Evolutionary conservation across 2,329 filamentous ascomycete genomes (phyloP).

Genomic region (Cladosporium velox): DNA sequence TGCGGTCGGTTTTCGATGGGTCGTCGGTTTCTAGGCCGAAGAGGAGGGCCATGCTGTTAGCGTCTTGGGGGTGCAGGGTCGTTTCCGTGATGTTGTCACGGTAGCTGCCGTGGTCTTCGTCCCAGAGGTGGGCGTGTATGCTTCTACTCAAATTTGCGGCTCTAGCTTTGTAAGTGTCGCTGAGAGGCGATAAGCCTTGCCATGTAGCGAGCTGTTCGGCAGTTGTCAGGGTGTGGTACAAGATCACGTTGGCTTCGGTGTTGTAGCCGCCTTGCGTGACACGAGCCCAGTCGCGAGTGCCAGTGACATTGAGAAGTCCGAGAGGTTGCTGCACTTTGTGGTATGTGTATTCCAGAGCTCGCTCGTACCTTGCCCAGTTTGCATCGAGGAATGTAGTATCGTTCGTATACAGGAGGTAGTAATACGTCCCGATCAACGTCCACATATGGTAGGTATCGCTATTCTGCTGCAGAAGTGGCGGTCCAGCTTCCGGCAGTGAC

Average conservation of each 20-base stretch:
- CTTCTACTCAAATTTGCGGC: slow-evolving; percentile 45
- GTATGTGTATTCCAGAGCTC: slow-evolving; percentile 47
- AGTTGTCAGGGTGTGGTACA: slow-evolving; percentile 55
- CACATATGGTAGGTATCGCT: slow-evolving; percentile 58
- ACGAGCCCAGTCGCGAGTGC: slow-evolving; percentile 50
- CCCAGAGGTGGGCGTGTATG: slow-evolving; percentile 26
- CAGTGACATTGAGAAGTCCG: slow-evolving; percentile 51
- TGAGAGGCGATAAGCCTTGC: slow-evolving; percentile 45
- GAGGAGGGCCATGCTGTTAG: slow-evolving; percentile 47
- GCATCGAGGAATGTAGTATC: slow-evolving; percentile 43
- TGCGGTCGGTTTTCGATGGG: slow-evolving; percentile 24
- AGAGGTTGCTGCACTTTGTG: slow-evolving; percentile 44
- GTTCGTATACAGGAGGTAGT: slow-evolving; percentile 45
- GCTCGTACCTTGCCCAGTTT: slow-evolving; percentile 49
- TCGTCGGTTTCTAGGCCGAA: slow-evolving; percentile 41
- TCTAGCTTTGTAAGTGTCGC: slow-evolving; percentile 49
- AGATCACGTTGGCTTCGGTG: slow-evolving; percentile 50
- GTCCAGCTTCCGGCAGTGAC: slow-evolving; percentile 43
- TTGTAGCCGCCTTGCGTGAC: slow-evolving; percentile 55
- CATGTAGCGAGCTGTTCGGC: slow-evolving; percentile 51
- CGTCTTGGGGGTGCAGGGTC: slow-evolving; percentile 52
- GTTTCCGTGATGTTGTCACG: slow-evolving; percentile 33
- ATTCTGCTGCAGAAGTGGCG: slow-evolving; percentile 37
- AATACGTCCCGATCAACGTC: slow-evolving; percentile 48
- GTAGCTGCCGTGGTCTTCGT: slow-evolving; percentile 37